Percentiles rank a stretch among this genome's conserved stretches.
These are phyloP conservation scores for Phytopythium cucurbitacearum DNA, from an alignment of 352 stramenopile species.

Conservation along the genomic window DNA sequence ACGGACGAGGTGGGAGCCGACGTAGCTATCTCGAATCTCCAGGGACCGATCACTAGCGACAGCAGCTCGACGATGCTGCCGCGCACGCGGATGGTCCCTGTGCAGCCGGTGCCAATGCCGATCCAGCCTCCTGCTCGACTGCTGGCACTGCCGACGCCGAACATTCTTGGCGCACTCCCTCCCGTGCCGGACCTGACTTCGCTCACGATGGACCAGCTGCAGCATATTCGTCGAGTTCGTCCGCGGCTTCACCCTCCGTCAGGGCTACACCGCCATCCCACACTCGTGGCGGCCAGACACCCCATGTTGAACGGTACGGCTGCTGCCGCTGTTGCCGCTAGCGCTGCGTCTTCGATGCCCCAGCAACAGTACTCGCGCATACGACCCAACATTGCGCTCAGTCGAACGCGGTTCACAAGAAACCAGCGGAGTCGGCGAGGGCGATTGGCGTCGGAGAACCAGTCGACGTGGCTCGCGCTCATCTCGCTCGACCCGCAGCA, in stretches of 20 bases:
- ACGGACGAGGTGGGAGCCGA: slow-evolving; percentile 61
- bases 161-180: slow-evolving; percentile 60
- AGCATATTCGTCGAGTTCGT: slow-evolving; percentile 75
- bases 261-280: slow-evolving; percentile 31
- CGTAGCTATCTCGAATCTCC: slow-evolving; percentile 36
- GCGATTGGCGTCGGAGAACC: slow-evolving; percentile 69
- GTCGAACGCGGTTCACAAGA: slow-evolving; percentile 67
- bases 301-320: slow-evolving; percentile 2
- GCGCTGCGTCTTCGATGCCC: slow-evolving; percentile 15
- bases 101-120: slow-evolving; percentile 22
- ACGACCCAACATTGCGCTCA: slow-evolving; percentile 80
- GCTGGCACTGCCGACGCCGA: slow-evolving; percentile 34
- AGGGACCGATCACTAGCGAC: slow-evolving; percentile 28
- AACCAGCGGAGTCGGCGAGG: slow-evolving; percentile 72
- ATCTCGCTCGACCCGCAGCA: slow-evolving; percentile 80
- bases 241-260: slow-evolving; percentile 48
- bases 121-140: slow-evolving; percentile 29
- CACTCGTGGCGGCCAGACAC: slow-evolving; percentile 22
- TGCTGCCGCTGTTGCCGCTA: not conserved
- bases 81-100: slow-evolving; percentile 4
- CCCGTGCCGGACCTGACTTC: slow-evolving; percentile 53
- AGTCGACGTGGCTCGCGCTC: slow-evolving; percentile 83
- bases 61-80: slow-evolving; percentile 21
- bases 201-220: slow-evolving; percentile 74
- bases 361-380: slow-evolving; percentile 80